A percentile compares a stretch with the other conserved stretches of the same genome.
phyloP scores from a whole-genome alignment of 169 alveolate genomes.

The Plasmodium inui region DNA sequence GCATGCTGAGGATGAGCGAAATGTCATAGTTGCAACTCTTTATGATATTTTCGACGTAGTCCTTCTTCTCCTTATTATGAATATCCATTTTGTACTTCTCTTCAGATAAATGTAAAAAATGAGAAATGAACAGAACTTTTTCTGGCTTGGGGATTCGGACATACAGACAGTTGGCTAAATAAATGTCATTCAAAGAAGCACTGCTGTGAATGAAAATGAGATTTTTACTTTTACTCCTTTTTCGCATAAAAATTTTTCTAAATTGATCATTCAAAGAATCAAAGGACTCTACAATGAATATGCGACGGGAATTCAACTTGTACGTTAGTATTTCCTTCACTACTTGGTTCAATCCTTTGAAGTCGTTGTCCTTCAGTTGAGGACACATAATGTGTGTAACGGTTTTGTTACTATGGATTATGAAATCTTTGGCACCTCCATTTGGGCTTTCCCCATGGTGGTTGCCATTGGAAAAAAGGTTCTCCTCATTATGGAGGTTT shows the following conservation, averaged over 20 bases:
- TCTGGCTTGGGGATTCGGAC: conserved; percentile 56
- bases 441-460: neutral
- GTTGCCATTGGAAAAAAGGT: conserved; percentile 28
- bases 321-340: conserved; percentile 7
- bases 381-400: conserved; percentile 56
- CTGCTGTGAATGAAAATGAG: conserved; percentile 58
- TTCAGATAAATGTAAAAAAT: conserved; percentile 33
- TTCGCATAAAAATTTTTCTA: conserved; percentile 49
- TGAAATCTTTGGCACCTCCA: conserved; percentile 10
- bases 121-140: neutral
- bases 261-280: conserved; percentile 21
- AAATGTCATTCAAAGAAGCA: conserved; percentile 2
- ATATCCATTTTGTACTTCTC: conserved; percentile 26
- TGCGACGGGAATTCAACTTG: conserved; percentile 17
- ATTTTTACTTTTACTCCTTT: conserved; percentile 11
- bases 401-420: conserved; percentile 29
- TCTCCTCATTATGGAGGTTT: conserved; percentile 17
- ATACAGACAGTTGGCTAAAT: conserved; percentile 45
- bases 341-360: conserved; percentile 18
- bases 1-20: conserved; percentile 30
- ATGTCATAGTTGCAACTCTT: conserved; percentile 58
- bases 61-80: neutral
- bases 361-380: conserved; percentile 11
- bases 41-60: conserved; percentile 15
- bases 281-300: conserved; percentile 54